Base-by-base conservation (phyloP, 495 filamentous ascomycete species). In the Penicillium psychrofluorescens region DNA sequence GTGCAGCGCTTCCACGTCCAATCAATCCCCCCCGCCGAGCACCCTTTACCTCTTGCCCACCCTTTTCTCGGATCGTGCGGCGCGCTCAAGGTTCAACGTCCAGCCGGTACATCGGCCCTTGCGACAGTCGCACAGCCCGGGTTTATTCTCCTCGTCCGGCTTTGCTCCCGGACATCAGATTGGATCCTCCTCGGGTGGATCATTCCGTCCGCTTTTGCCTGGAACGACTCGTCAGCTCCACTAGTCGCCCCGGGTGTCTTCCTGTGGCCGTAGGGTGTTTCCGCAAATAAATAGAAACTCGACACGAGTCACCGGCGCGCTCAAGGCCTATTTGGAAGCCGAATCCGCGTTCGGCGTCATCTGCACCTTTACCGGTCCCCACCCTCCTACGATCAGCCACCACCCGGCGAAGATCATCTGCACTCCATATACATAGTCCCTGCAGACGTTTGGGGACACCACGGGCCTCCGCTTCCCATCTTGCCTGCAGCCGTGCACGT, bases 371-470 rank as follows among this genome's bases (percentile, higher is more conserved):
- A 36, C 54, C 53, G 52, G 59, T 56, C 54, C 49, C 56, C 46
- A 40, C 50, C 53, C 49, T 49, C 55, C 55, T 36, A 27, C 22
- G 39, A 49, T 45, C 49, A 48, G 38, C 43, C 57, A 50, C 41
- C 51, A 58, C 40, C 48, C 41, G 49, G 38, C 49, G 72, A 66
- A 72, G 73, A 77, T 78, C 75, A 77, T 78, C 74, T 77, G 75
- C 74, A 77, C 66, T 61, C 56, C 63, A 68, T 63, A 60, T 70
- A 63, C 64, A 70, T 68, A 70, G 63, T 66, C 63, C 62, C 64
- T 65, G 66, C 63, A 71, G 63, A 54, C 56, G 45, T 49, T 53
- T 55, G 3, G 22, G 22, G 22, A 22, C 22, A 22, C 22, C 50
- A 54, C 53, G 39, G 36, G 50, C 52, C 53, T 58, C 50, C 46